phyloP scores from a whole-genome alignment of 1,139 yeast genomes.

The Debaryomycetaceae sp. region DNA sequence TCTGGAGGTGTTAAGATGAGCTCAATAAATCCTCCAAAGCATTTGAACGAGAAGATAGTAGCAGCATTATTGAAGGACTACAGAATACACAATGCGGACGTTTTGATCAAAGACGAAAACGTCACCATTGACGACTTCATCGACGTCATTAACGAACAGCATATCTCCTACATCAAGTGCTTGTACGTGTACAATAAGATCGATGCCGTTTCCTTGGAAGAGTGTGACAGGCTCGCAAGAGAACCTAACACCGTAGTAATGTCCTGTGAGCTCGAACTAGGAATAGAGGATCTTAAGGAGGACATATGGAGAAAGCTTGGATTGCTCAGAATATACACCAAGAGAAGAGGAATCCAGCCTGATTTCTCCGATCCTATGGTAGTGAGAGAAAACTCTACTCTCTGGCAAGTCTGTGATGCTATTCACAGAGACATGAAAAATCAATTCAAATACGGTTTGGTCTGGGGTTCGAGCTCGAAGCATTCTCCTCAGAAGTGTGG shows the following conservation, averaged over 20 bases:
- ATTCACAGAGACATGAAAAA: slow-evolving; percentile 91
- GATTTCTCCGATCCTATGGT: slow-evolving; percentile 89
- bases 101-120: slow-evolving; percentile 81
- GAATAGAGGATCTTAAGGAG: slow-evolving; percentile 82
- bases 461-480: slow-evolving; percentile 95
- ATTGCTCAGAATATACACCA: slow-evolving; percentile 79
- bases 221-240: slow-evolving; percentile 86
- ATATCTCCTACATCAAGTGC: slow-evolving; percentile 86
- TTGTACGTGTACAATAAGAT: slow-evolving; percentile 91
- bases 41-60: slow-evolving; percentile 78
- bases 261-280: slow-evolving; percentile 85
- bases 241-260: slow-evolving; percentile 91
- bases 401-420: slow-evolving; percentile 86
- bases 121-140: slow-evolving; percentile 92
- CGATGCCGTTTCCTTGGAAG: slow-evolving; percentile 93
- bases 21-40: slow-evolving; percentile 75
- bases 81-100: slow-evolving; percentile 91
- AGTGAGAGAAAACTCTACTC: slow-evolving; percentile 72
- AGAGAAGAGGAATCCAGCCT: slow-evolving; percentile 75
- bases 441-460: slow-evolving; percentile 89
- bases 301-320: slow-evolving; percentile 91
- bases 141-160: slow-evolving; percentile 84
- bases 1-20: slow-evolving; percentile 91
- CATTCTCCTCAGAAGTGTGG: slow-evolving; percentile 98
- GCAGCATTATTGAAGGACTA: slow-evolving; percentile 77